Base-by-base conservation (phyloP, 768 basidiomycete genomes). In the Glaciozyma martinii region DNA sequence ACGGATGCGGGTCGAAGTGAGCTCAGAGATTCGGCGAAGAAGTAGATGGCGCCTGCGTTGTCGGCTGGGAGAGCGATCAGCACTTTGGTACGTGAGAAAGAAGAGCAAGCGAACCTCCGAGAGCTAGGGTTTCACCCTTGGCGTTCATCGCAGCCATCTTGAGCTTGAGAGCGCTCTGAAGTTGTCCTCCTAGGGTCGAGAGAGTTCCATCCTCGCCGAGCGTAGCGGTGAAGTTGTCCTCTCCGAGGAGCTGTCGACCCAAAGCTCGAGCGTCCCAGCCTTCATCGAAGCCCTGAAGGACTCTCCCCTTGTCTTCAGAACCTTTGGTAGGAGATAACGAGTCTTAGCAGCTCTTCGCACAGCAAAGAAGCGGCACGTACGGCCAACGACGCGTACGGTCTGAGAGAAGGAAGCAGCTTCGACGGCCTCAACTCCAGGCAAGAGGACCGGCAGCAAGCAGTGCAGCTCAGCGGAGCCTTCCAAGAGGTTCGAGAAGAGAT, bases 351-450 rank as follows among this genome's bases (percentile, higher is more conserved):
- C 32, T 6, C n/a, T 21, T 1, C 3, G 4, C 5, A 8, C 8
- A 23, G 5, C 10, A 25, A 5, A 6, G 2, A 2, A 2, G 23
- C n/a, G 37, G 8, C 15, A 10, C 30, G 29, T 42, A 60, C 66
- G 33, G 61, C 66, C 37, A 25, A 56, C 15, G 52, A 68, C 21
- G n/a, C n/a, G n/a, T n/a, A n/a, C n/a, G 21, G 25, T 15, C 29
- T 64, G 60, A 10, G 63, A 61, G 56, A 56, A 64, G 15, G 60
- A 64, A n/a, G 60, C 62, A 23, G 62, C 66, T 52, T 49, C 29
- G 29, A 68, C 44, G 3, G 59, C 30, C 5, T 32, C 46, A 10
- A 33, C 23, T 13, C 46, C 25, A 4, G 44, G 32, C 19, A 54
- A 6, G 3, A 9, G 25, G 23, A 19, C 21, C 3, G 29, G 60